These are phyloP conservation scores for Diplocarpon mali DNA, from an alignment of 2,329 filamentous ascomycete species.

Conservation along the genomic window DNA sequence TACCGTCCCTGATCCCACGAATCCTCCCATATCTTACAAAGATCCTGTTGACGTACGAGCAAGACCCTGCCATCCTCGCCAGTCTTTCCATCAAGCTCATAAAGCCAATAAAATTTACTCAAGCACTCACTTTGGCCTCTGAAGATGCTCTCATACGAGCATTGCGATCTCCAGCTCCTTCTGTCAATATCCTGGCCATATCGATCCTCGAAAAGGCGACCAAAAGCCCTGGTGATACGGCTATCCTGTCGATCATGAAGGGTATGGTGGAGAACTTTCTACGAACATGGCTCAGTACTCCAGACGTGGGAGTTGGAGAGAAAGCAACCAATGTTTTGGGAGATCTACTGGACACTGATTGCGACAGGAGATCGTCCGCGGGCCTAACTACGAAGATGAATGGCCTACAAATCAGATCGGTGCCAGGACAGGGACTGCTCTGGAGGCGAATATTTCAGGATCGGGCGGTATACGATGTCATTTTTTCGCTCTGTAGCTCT, in stretches of 20 bases:
- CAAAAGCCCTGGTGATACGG: slow-evolving; percentile 35
- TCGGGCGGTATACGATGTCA: slow-evolving; percentile 33
- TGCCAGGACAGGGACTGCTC: slow-evolving; percentile 39
- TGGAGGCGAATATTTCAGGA: slow-evolving; percentile 43
- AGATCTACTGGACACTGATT: slow-evolving; percentile 45
- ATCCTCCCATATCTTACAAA: slow-evolving; percentile 43
- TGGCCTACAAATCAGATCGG: slow-evolving; percentile 29
- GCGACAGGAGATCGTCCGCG: slow-evolving; percentile 27
- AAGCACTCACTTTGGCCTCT: slow-evolving; percentile 40
- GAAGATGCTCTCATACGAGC: slow-evolving; percentile 40
- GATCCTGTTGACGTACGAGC: slow-evolving; percentile 39
- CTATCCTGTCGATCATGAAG: slow-evolving; percentile 39
- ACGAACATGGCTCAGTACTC: slow-evolving; percentile 40
- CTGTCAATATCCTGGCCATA: slow-evolving; percentile 47
- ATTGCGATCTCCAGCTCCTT: slow-evolving; percentile 41
- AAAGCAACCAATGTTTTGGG: slow-evolving; percentile 39
- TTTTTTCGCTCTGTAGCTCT: slow-evolving; percentile 31
- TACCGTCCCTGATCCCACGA: slow-evolving; percentile 38
- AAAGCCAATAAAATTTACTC: slow-evolving; percentile 39
- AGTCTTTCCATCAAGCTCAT: slow-evolving; percentile 46
- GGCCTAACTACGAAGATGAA: slow-evolving; percentile 23
- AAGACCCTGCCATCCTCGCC: slow-evolving; percentile 40
- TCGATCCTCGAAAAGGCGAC: slow-evolving; percentile 45
- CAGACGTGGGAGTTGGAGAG: slow-evolving; percentile 45
- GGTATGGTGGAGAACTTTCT: slow-evolving; percentile 38